A percentile compares a stretch with the other conserved stretches of the same genome.
These are phyloP conservation scores for Tephrocybe sp. DNA, from an alignment of 768 basidiomycete species.

Conservation along the genomic window DNA sequence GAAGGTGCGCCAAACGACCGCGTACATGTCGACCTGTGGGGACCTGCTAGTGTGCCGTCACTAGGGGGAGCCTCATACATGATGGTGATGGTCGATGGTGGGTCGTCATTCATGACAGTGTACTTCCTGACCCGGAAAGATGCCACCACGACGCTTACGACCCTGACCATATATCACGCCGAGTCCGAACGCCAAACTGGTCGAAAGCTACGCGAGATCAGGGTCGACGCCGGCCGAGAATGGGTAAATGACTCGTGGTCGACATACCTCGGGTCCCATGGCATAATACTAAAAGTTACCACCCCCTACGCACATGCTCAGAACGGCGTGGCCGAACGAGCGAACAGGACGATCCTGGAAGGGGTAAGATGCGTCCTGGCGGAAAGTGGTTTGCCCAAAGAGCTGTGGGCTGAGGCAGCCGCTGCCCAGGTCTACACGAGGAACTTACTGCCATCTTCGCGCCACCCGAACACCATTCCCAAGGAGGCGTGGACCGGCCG, in stretches of 20 bases:
- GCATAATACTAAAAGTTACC: background rate
- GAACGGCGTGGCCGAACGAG: background rate
- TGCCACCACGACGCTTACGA: conserved; percentile 14
- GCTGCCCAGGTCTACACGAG: background rate
- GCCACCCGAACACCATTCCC: conserved; percentile 4
- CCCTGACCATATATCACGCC: conserved; percentile 12
- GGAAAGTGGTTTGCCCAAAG: background rate
- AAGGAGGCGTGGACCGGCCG: conserved; percentile 1
- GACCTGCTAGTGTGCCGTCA: conserved; percentile 19
- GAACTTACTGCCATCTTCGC: background rate
- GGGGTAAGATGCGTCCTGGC: background rate
- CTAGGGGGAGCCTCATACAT: conserved; percentile 20
- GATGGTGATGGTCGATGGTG: conserved; percentile 24
- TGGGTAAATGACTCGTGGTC: background rate
- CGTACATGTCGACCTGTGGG: conserved; percentile 23
- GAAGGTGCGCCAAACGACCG: conserved; percentile 11
- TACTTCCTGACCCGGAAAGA: conserved; percentile 24
- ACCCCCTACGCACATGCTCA: background rate
- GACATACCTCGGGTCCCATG: background rate
- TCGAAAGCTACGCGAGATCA: conserved; percentile 11
- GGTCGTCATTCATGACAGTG: conserved; percentile 10
- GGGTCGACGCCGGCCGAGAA: conserved; percentile 16
- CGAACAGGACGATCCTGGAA: background rate
- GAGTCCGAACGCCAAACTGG: conserved; percentile 19
- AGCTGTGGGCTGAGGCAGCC: background rate